Base-by-base conservation (phyloP, 129 eudicot species). In the Artemisia tridentata region DNA sequence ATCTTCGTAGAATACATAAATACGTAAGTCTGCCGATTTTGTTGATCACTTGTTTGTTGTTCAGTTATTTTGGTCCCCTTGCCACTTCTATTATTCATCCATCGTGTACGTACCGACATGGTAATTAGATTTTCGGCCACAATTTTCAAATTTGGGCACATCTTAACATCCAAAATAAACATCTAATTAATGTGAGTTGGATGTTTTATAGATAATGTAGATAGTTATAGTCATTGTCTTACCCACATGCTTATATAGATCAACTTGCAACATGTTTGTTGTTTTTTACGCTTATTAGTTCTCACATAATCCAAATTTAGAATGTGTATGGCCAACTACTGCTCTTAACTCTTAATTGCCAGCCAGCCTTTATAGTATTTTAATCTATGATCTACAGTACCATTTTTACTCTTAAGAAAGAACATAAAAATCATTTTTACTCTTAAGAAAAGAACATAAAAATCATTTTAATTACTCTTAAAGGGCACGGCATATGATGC, bases 31-130 rank as follows among this genome's bases (percentile, higher is more conserved):
- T 63, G 17, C 7, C 11, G 54, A 49, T 20, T 27, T 60, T 25
- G 19, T 55, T 11, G 11, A 49, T 55, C 72, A 13, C 50, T 34
- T n/a, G 14, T 27, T 11, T 67, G 43, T 48, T 43, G 14, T 16
- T 16, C 14, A 59, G 13, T 18, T 31, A 16, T 49, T 19, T 58
- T 75, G 80, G 80, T 48, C 74, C 80, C 69, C 68, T 67, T 14
- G 16, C 27, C 61, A 56, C 27, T 68, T 27, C 11, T 17, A 59
- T 27, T 58, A 68, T 49, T 68, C 69, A 67, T 19, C 50, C 11
- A 61, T 68, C 74, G 50, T 74, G 61, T 68, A 53, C 53, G 61
- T 68, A 53, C 61, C 69, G 20, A 34, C 69, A 67, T 27, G 51
- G 67, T 23, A 65, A 38, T n/a, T 41, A 43, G 14, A n/a, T 57